Conservation (phyloP, 805 yeast genomes). For the Wickerhamiella siamensis region DNA sequence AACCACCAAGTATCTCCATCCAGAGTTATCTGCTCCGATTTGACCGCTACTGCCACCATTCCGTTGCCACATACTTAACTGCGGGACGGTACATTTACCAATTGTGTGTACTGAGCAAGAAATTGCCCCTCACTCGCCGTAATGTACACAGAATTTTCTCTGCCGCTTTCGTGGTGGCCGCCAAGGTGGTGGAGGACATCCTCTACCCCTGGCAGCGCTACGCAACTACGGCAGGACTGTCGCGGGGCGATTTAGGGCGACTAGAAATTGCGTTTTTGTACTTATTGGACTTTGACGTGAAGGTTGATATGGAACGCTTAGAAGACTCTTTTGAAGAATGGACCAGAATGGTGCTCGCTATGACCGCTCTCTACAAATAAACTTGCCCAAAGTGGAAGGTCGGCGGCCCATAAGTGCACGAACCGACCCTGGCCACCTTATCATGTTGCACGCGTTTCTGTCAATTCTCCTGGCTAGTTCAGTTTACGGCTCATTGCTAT, state of each 20-base stretch:
- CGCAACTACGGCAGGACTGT: constrained; percentile 35
- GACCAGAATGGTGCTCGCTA: constrained; percentile 2
- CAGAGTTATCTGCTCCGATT: constrained; percentile 24
- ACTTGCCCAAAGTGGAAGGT: too few species aligned
- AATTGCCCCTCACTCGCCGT: constrained; percentile 24
- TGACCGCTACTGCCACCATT: constrained; percentile 28
- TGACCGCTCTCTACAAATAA: too few species aligned
- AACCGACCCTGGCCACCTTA: too few species aligned
- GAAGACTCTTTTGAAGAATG: constrained; percentile 22
- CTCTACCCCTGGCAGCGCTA: constrained; percentile 33
- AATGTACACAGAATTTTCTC: constrained; percentile 33
- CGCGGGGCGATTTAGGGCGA: constrained; percentile 30
- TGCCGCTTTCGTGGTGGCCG: constrained; percentile 32
- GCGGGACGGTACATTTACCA: constrained; percentile 25
- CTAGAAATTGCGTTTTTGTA: constrained; percentile 39
- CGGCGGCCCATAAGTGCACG: too few species aligned
- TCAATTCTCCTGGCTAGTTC: too few species aligned
- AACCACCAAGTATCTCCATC: constrained; percentile 20
- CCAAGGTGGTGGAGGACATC: constrained; percentile 35
- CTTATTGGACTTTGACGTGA: constrained; percentile 36
- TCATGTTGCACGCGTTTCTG: too few species aligned
- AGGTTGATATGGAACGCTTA: constrained; percentile 28
- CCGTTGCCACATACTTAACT: constrained; percentile 27
- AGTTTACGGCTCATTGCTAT: too few species aligned
- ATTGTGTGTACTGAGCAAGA: constrained; percentile 21